Conservation (phyloP, 1,139 yeast species). For the Taphrina pruni region DNA sequence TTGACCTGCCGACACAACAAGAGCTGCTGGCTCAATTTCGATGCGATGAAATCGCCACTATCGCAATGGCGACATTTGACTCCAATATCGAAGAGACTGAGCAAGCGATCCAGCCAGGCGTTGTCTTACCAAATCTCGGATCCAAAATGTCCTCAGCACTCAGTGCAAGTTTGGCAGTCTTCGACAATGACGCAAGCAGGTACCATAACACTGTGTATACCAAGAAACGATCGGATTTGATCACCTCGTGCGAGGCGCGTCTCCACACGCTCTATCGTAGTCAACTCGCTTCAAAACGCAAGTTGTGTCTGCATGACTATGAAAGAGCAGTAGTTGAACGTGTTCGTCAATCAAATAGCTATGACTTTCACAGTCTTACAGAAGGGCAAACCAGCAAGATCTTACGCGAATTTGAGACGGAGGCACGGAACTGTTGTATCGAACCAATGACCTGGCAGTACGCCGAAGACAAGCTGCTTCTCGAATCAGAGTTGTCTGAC, state of each 20-base stretch:
- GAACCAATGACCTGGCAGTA: constrained; percentile 49
- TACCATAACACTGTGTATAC: constrained; percentile 65
- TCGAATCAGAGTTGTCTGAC: constrained; percentile 48
- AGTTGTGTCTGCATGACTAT: constrained; percentile 50
- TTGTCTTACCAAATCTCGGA: constrained; percentile 43
- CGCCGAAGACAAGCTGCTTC: constrained; percentile 51
- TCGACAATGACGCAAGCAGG: constrained; percentile 68
- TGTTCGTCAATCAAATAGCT: constrained; percentile 42
- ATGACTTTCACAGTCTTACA: constrained; percentile 50
- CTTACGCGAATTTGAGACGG: constrained; percentile 48
- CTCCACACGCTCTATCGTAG: constrained; percentile 58
- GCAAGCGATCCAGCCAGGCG: constrained; percentile 41
- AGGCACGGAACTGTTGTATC: constrained; percentile 48
- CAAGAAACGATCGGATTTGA: constrained; percentile 59
- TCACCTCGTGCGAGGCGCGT: constrained; percentile 57
- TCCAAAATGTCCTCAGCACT: constrained; percentile 20
- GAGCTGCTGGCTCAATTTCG: constrained; percentile 90
- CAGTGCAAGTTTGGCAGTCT: constrained; percentile 55
- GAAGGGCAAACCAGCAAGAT: constrained; percentile 49
- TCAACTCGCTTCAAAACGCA: constrained; percentile 54
- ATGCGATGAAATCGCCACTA: constrained; percentile 81
- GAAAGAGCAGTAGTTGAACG: constrained; percentile 47
- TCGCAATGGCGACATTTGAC: constrained; percentile 55
- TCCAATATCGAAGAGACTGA: constrained; percentile 43
- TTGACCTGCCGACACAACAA: constrained; percentile 96